Evolutionary conservation across 177 flowering plant genomes (phyloP).

Genomic region (Vitis hybrid): DNA sequence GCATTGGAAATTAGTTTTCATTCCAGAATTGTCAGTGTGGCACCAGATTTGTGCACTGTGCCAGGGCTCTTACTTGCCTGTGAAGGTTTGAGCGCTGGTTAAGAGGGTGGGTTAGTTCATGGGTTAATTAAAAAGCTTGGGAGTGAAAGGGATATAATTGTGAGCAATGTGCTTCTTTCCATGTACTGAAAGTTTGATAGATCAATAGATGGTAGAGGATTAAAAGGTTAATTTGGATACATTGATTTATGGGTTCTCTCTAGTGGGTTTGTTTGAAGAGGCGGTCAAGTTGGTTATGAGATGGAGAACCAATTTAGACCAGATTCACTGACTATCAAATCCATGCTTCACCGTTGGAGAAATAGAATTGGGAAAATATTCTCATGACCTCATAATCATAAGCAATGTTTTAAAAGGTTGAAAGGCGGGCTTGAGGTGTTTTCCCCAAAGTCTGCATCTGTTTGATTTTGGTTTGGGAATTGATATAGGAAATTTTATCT

Average conservation of each 20-base stretch:
- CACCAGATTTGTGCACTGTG: conserved; percentile 45
- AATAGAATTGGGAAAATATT: too few relatives aligned
- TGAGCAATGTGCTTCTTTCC: conserved; percentile 42
- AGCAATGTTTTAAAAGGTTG: too few relatives aligned
- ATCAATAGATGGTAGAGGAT: conserved; percentile 34
- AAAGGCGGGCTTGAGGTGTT: too few relatives aligned
- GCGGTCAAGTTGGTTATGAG: conserved; percentile 41
- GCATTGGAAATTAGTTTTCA: conserved; percentile 37
- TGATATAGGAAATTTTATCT: too few relatives aligned
- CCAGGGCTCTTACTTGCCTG: conserved; percentile 44
- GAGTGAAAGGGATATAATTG: conserved; percentile 26
- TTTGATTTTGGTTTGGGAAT: too few relatives aligned
- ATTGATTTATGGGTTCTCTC: conserved; percentile 46
- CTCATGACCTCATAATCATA: too few relatives aligned
- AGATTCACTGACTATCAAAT: conserved; percentile 31
- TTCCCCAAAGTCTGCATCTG: too few relatives aligned
- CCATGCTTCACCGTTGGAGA: too few relatives aligned
- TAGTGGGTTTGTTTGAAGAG: conserved; percentile 33
- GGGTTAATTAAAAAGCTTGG: conserved; percentile 45
- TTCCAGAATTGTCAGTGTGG: conserved; percentile 23
- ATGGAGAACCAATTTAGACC: conserved; percentile 40
- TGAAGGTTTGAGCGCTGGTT: conserved; percentile 35
- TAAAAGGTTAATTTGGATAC: conserved; percentile 45
- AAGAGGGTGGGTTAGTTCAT: conserved; percentile 42
- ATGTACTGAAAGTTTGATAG: conserved; percentile 42